Conservation (phyloP, 805 yeast species). For the Starmera amethionina region DNA sequence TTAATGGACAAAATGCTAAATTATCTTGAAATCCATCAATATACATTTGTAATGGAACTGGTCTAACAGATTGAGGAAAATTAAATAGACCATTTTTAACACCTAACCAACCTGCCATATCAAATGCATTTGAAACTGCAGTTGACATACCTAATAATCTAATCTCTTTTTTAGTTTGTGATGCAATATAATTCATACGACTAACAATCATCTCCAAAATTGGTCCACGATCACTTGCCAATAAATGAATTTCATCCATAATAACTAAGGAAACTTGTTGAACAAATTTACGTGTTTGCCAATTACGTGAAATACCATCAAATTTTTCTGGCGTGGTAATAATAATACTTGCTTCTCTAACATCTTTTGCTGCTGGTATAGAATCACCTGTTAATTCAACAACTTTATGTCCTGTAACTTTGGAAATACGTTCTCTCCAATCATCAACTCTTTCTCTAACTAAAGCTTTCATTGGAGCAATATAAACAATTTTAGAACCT, state of each 20-base stretch:
- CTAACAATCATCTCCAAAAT: constrained; percentile 93
- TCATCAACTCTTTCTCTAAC: constrained; percentile 97
- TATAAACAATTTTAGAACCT: constrained; percentile 82
- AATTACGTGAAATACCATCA: constrained; percentile 95
- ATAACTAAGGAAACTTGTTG: constrained; percentile 78
- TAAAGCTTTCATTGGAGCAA: constrained; percentile 87
- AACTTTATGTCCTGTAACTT: constrained; percentile 83
- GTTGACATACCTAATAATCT: constrained; percentile 88
- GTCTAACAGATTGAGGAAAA: constrained; percentile 91
- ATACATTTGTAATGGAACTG: constrained; percentile 88
- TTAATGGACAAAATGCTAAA: constrained; percentile 59
- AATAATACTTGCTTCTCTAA: constrained; percentile 71
- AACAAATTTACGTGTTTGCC: constrained; percentile 78
- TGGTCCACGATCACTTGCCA: constrained; percentile 97
- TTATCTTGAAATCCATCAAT: constrained; percentile 82
- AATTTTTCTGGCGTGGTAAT: constrained; percentile 95
- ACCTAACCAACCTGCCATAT: constrained; percentile 90
- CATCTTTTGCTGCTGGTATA: constrained; percentile 78
- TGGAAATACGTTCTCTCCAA: constrained; percentile 60
- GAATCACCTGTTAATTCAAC: constrained; percentile 91
- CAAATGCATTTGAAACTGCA: constrained; percentile 83
- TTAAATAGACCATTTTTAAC: constrained; percentile 91
- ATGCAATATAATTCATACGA: constrained; percentile 88
- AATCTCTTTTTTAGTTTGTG: constrained; percentile 84
- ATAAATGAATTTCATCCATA: constrained; percentile 92